phyloP scores from a whole-genome alignment of 2,329 filamentous ascomycete species.

The Fonsecaea erecta region DNA sequence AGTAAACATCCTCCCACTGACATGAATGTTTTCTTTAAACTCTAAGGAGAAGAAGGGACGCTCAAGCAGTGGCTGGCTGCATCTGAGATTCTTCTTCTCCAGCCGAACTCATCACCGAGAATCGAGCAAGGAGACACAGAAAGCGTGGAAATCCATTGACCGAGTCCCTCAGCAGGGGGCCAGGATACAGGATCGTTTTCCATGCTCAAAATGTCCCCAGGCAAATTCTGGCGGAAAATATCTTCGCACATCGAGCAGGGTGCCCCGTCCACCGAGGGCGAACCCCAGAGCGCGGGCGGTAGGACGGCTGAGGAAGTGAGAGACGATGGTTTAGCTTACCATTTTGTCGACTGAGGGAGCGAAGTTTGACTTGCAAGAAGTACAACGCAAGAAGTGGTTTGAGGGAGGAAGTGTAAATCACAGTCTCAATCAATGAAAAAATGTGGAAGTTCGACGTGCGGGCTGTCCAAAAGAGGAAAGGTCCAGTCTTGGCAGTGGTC shows the following conservation, averaged over 20 bases:
- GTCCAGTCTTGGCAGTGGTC: conserved; percentile 10
- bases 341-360: conserved; percentile 20
- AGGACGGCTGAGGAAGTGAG: background rate
- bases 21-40: conserved; percentile 65
- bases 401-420: background rate
- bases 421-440: conserved; percentile 16
- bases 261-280: conserved; percentile 5
- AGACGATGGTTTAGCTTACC: conserved; percentile 31
- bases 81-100: conserved; percentile 21
- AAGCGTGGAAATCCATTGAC: background rate
- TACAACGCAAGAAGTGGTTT: background rate
- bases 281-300: background rate
- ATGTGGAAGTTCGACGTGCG: conserved; percentile 14
- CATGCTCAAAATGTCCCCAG: conserved; percentile 6
- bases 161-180: conserved; percentile 32
- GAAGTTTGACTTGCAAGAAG: conserved; percentile 1
- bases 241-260: conserved; percentile 15
- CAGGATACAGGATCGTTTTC: conserved; percentile 5
- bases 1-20: conserved; percentile 79
- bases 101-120: conserved; percentile 32
- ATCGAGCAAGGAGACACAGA: background rate
- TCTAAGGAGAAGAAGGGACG: conserved; percentile 71
- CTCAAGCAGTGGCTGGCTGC: conserved; percentile 14
- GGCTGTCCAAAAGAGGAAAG: conserved; percentile 14
- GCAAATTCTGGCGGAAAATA: conserved; percentile 22